Percentiles rank a stretch among this genome's conserved stretches.
Conservation (phyloP, 257 asterid genomes). For the Solanum lycopersicoides region DNA sequence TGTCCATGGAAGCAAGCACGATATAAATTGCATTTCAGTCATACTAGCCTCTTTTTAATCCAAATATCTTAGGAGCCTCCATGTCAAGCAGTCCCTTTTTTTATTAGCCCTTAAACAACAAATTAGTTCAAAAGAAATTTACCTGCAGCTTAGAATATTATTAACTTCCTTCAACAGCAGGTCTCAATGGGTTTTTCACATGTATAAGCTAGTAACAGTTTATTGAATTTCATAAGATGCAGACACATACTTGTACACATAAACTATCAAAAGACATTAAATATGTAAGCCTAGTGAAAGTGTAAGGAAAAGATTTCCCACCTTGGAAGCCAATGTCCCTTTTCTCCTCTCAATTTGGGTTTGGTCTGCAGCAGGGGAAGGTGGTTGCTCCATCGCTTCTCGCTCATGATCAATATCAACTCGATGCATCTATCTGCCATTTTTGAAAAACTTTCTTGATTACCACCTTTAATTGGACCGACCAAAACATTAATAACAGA, state of each 20-base stretch:
- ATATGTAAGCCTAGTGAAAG: not conserved
- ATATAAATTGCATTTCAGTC: not conserved
- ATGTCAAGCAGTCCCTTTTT: not conserved
- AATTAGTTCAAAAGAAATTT: not conserved
- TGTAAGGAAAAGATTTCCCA: constrained; percentile 1
- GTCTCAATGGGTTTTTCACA: not conserved
- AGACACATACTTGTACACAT: not conserved
- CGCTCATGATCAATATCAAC: constrained; percentile 36
- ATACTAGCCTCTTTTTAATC: not conserved
- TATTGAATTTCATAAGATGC: not conserved
- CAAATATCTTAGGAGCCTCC: not conserved
- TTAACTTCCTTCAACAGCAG: not conserved
- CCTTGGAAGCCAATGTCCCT: constrained; percentile 33
- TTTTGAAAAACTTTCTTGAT: not conserved
- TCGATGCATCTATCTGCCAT: constrained; percentile 45
- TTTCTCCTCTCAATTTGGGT: constrained; percentile 8
- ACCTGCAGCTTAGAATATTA: not conserved
- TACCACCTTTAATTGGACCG: not conserved
- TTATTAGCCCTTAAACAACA: not conserved
- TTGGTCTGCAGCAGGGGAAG: constrained; percentile 15
- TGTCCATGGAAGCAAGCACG: not conserved
- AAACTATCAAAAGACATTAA: not conserved
- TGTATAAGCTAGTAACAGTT: not conserved
- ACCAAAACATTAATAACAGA: not conserved
- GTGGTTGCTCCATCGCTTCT: constrained; percentile 21